Base-by-base conservation (phyloP, 1,284 basidiomycete genomes). In the Apiotrichum veenhuisii region DNA sequence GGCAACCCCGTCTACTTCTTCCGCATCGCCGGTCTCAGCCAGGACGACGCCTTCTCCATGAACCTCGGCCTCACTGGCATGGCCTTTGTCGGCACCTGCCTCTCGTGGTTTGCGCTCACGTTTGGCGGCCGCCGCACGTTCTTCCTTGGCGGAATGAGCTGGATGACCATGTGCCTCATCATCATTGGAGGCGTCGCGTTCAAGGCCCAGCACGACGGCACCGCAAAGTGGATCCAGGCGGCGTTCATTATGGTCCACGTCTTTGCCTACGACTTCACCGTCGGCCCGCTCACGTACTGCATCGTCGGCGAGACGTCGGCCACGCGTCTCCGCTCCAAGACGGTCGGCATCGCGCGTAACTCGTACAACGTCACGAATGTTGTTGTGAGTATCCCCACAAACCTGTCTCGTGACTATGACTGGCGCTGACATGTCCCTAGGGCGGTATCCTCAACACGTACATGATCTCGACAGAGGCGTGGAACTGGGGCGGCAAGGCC, bases 241-340 rank as follows among this genome's bases (percentile, higher is more conserved):
- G 30, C 30, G 30, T 12, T 30, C 30, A 5, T 30, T 7, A 30
- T 30, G 30, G 7, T 30, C 30, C 5, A 7, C 30, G 12, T 7
- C 25, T 51, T 52, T 20, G 22, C 25, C n/a, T 63, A 55, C 34
- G 50, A 50, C 37, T 17, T 63, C 36, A 53, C 55, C 30, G 37
- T 60, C 33, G 52, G 55, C 4, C 37, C 38, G 3, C n/a, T 40
- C 18, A 38, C 49, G 12, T 50, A 25, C 26, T 17, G 34, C 2
- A 23, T 50, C 20, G 49, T 50, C 3, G 71, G 72, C 42, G 78
- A 79, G 58, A 67, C 74, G 22, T 56, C 65, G 0, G 74, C 75
- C 20, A 76, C 76, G 12, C 73, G 76, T 34, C 68, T 79, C 9
- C 67, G 78, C 44, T 68, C 73, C 46, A 81, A 81, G 70, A 77